phyloP scores from a whole-genome alignment of 2,329 filamentous ascomycete genomes.

The Emmonsiellopsis sp. region DNA sequence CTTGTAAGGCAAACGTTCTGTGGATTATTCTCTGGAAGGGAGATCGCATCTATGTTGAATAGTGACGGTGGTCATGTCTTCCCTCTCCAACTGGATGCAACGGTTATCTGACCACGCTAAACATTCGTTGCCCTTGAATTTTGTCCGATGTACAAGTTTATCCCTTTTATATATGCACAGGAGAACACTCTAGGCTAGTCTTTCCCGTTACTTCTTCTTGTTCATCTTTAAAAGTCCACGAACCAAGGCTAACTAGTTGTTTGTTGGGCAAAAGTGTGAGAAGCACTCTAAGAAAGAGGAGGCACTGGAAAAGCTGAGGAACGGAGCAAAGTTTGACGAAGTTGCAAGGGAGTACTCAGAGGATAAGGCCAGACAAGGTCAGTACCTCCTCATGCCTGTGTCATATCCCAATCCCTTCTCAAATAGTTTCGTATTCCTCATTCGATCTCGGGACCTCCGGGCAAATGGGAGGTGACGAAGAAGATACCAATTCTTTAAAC shows the following conservation, averaged over 20 bases:
- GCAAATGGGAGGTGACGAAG: no score
- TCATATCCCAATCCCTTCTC: conserved; percentile 4
- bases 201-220: not conserved
- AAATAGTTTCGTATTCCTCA: conserved; percentile 4
- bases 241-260: not conserved
- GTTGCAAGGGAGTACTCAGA: conserved; percentile 56
- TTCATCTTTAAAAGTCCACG: not conserved
- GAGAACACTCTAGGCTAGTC: not conserved
- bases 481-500: no score
- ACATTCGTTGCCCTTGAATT: not conserved
- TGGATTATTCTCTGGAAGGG: not conserved
- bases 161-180: not conserved
- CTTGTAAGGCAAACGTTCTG: no score
- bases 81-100: no score
- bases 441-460: not conserved
- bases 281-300: conserved; percentile 59
- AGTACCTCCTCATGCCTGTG: conserved; percentile 7
- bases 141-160: not conserved
- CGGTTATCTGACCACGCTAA: not conserved
- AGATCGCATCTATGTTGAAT: no score
- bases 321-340: conserved; percentile 55
- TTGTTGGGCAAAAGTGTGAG: conserved; percentile 37
- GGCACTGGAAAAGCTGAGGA: conserved; percentile 50
- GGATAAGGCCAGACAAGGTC: conserved; percentile 53
- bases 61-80: no score